Evolutionary conservation across 2,329 filamentous ascomycete genomes (phyloP).

Genomic region (Beauveria medogensis): DNA sequence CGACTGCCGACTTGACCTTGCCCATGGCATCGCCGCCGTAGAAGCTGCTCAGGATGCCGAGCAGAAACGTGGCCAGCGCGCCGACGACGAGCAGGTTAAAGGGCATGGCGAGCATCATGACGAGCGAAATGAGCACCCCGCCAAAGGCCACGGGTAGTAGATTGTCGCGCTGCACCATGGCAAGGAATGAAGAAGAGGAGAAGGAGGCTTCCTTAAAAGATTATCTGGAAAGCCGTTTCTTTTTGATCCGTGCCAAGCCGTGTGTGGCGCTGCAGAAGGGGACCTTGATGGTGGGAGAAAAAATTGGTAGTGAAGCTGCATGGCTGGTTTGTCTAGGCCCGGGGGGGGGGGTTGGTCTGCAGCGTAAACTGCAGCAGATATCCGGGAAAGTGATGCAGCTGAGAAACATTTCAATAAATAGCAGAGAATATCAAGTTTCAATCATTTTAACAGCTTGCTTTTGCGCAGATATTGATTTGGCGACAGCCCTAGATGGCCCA

Average conservation of each 20-base stretch:
- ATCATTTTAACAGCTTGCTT: too few relatives aligned
- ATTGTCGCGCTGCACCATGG: slow-evolving; percentile 9
- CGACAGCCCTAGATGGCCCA: too few relatives aligned
- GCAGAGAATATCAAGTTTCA: too few relatives aligned
- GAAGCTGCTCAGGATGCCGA: slow-evolving; percentile 2
- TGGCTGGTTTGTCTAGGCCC: neutral
- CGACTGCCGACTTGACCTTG: neutral
- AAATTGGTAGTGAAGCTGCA: neutral
- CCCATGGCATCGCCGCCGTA: neutral
- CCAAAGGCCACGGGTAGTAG: slow-evolving; percentile 2
- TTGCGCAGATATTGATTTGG: too few relatives aligned
- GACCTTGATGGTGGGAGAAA: slow-evolving; percentile 6
- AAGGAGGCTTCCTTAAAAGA: neutral
- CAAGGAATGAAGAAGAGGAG: neutral
- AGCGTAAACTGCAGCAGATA: neutral
- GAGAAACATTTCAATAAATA: neutral
- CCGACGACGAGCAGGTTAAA: slow-evolving; percentile 3
- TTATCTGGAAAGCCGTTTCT: neutral
- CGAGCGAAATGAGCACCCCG: neutral
- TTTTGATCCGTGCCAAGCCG: neutral
- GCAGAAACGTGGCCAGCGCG: neutral
- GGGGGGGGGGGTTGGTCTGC: neutral
- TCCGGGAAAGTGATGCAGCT: neutral
- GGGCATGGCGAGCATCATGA: slow-evolving; percentile 8
- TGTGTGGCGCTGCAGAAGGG: neutral